Evolutionary conservation across 306 rosid species (phyloP), one percentile per base, ranked within the genome.

Genomic region (Glycine soja): DNA sequence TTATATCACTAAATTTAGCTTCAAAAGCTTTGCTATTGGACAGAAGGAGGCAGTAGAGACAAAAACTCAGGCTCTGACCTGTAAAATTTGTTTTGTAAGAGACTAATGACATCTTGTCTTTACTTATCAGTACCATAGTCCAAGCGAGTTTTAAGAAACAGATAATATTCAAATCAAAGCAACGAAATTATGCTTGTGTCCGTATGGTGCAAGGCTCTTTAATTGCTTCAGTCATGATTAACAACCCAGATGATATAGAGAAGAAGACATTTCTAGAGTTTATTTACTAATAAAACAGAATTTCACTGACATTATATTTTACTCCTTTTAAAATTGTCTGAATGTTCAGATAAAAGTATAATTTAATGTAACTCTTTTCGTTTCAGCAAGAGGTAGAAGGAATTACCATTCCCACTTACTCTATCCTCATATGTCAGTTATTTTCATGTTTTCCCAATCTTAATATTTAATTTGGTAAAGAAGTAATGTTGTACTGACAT

Each of bases 211-310:
- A 32, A 69, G 76, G 9, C 34, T 32, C 10, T 69, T 70, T 10
- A 69, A 34, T 70, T 81, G 43, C 80, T 81, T 56, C 12, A 74
- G 10, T 43, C 67, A n/a, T 53, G 13, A 58, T 58, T 58, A 19
- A 19, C 6, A 58, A 58, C 11, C 64, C 2, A 8, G 36, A 58
- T 58, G 13, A 15, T 18, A 57, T 18, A 54, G 64, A 58, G 34
- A 57, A 57, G 34, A 57, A 1, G 11, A 57, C 63, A 57, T 57
- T 56, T 57, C 12, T 16, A 18, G 63, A 57, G 63, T 18, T 57
- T 18, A 57, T 18, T 7, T 9, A 3, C 34, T 57, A 18, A 40
- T 52, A 14, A 13, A 67, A 56, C 61, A 65, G 11, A 50, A 32
- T 63, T 47, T 2, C 57, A 10, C 2, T 34, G 9, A 36, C 30